Base-by-base conservation (phyloP, 1,139 yeast genomes). In the Trichomonascaceae sp. region DNA sequence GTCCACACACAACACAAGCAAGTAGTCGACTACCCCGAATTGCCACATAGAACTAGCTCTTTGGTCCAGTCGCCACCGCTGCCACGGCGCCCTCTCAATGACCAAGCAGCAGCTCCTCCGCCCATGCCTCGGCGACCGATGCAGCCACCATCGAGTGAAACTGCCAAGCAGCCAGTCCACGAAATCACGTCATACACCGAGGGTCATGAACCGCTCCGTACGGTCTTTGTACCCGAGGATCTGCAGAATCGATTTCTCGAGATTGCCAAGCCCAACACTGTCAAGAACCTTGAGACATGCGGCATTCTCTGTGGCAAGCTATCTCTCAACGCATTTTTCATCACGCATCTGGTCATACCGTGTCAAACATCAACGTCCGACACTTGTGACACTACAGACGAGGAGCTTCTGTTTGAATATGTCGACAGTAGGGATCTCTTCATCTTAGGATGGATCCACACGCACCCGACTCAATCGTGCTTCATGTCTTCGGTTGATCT, bases 361-460 rank as follows among this genome's bases (percentile, higher is more conserved):
- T 67, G 67, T 37, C 80, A 74, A 47, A 69, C 62, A 29, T 65
- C 74, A 4, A 74, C 79, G 2, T 48, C 68, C 11, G 72, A 73
- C 47, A 71, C 78, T 4, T 74, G 79, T 48, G 57, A 60, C 30
- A 73, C 78, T 8, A 62, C 61, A 13, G 64, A 71, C 46, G 80
- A 74, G 43, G 77, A 71, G 42, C 51, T 56, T 5, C 49, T 73
- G 40, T 71, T 73, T 44, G 69, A 65, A 29, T 69, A 59, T 42
- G 62, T 71, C 32, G 78, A 72, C 45, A 43, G 53, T 27, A 56
- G 67, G 35, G 75, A 69, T 41, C 51, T 74, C 29, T 70, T 74
- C 43, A 67, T 74, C 16, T 55, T 74, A 2, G 80, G 80, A 5
- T 74, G 80, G 80, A 74, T 74, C 34, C 80, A 74, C 49, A 74